Percentiles rank a stretch among this genome's conserved stretches.
phyloP scores from a whole-genome alignment of 2,329 filamentous ascomycete genomes.

The Conoideocrella luteorostrata region DNA sequence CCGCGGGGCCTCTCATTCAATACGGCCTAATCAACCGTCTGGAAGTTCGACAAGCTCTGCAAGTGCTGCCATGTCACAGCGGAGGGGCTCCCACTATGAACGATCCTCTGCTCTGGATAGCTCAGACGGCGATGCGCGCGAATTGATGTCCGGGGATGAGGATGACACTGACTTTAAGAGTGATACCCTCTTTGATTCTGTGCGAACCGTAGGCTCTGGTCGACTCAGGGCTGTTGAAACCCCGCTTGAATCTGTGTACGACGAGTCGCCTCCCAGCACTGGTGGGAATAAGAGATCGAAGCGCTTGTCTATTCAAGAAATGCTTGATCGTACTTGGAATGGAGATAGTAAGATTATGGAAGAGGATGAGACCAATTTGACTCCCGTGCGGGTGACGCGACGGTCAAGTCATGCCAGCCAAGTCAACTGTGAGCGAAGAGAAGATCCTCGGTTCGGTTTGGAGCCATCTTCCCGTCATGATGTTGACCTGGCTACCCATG shows the following conservation, averaged over 20 bases:
- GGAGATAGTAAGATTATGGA: slow-evolving; percentile 53
- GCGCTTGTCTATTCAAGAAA: slow-evolving; percentile 53
- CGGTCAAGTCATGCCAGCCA: slow-evolving; percentile 17
- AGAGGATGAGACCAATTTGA: slow-evolving; percentile 52
- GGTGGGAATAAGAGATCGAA: slow-evolving; percentile 47
- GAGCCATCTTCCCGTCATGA: slow-evolving; percentile 8
- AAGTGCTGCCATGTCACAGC: slow-evolving; percentile 32
- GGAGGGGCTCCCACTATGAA: slow-evolving; percentile 25
- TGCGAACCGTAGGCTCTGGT: slow-evolving; percentile 63
- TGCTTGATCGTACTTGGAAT: slow-evolving; percentile 49
- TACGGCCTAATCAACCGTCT: slow-evolving; percentile 36
- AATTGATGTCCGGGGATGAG: slow-evolving; percentile 62
- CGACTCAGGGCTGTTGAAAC: slow-evolving; percentile 62
- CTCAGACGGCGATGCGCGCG: slow-evolving; percentile 62
- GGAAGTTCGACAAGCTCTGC: slow-evolving; percentile 34
- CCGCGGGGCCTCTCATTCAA: slow-evolving; percentile 29
- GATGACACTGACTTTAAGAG: slow-evolving; percentile 74
- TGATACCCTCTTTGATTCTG: slow-evolving; percentile 70
- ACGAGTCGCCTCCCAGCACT: slow-evolving; percentile 64
- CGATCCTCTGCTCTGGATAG: slow-evolving; percentile 56
- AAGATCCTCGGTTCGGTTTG: slow-evolving; percentile 2
- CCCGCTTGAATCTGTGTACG: slow-evolving; percentile 73
- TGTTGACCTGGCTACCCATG: slow-evolving; percentile 16
- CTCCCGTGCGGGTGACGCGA: slow-evolving; percentile 39
- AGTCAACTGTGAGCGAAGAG: not conserved